Conservation (phyloP, 2,329 filamentous ascomycete genomes). For the Sporothrix schenckii region DNA sequence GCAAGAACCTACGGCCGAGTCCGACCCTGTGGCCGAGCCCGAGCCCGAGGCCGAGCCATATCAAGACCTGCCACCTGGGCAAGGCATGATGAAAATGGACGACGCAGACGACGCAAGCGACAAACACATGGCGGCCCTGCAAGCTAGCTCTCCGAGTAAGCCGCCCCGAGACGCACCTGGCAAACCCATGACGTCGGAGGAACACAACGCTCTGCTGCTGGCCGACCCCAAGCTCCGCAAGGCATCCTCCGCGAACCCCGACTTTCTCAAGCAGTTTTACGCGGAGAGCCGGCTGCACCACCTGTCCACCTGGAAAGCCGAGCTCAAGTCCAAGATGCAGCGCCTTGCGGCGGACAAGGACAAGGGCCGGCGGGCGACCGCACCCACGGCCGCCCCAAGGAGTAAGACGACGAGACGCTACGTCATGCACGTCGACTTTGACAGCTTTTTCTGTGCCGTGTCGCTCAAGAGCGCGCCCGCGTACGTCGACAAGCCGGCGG, state of each 20-base stretch:
- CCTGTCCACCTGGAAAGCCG: constrained; percentile 93
- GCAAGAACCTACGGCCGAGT: too few species aligned
- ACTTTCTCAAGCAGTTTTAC: constrained; percentile 93
- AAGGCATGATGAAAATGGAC: neutral
- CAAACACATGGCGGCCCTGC: neutral
- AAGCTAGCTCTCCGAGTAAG: neutral
- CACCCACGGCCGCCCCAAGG: constrained; percentile 7
- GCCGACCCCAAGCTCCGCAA: constrained; percentile 84
- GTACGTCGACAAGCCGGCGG: constrained; percentile 75
- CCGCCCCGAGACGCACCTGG: neutral
- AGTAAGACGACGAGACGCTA: constrained; percentile 71
- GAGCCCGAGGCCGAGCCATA: neutral
- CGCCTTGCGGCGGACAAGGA: constrained; percentile 75
- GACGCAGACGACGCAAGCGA: neutral
- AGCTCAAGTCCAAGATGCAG: constrained; percentile 87
- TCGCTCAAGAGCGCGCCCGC: constrained; percentile 78
- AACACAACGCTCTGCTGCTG: constrained; percentile 85
- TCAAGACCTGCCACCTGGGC: constrained; percentile 19
- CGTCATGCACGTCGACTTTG: constrained; percentile 94
- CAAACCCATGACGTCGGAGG: constrained; percentile 72
- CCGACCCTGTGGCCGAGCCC: too few species aligned
- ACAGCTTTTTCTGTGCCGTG: constrained; percentile 96
- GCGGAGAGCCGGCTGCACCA: constrained; percentile 94
- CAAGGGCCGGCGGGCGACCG: constrained; percentile 51
- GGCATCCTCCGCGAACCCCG: constrained; percentile 87